Base-by-base conservation (phyloP, 1,284 basidiomycete genomes). In the Malassezia pachydermatis region DNA sequence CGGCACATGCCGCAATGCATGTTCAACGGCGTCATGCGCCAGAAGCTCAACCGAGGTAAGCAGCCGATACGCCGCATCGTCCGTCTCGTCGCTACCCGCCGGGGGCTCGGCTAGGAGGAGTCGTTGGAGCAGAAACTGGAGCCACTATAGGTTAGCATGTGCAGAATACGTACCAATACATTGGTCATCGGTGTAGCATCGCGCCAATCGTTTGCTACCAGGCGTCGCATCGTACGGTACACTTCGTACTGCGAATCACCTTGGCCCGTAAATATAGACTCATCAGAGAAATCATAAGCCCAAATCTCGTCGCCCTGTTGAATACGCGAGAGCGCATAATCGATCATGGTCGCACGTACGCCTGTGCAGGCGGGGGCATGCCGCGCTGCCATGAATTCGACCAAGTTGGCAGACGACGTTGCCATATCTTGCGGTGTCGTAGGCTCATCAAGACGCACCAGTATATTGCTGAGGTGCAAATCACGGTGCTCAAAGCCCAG, bases 381-480 rank as follows among this genome's bases (percentile, higher is more conserved):
- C 36, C 25, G 36, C n/a, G 36, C n/a, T n/a, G n/a, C n/a, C 81
- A 77, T 14, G 10, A 17, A 4, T 44, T 38, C 41, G 5, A 51
- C 19, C 11, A 27, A 14, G 14, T 19, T 28, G 22, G 34, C n/a
- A 4, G 28, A 20, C 2, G 29, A 16, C 28, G 20, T 16, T 16
- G 22, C 22, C n/a, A 16, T 8, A 10, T 16, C 23, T 5, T 10
- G 8, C 25, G 11, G 16, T 17, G 28, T 24, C 5, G 25, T 30
- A n/a, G 9, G 9, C 29, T 30, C n/a, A 10, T 30, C 29, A 9
- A 30, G n/a, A 14, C 23, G 19, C 20, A 98, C 80, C 9, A 98
- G 79, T 41, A 98, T 84, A 72, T 98, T 94, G n/a, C 92, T 92
- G 81, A 88, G 88, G 67, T 98, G 92, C 28, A 98, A 78, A 72